Evolutionary conservation across 768 basidiomycete genomes (phyloP).

Genomic region (Leccinum fibrillosum): DNA sequence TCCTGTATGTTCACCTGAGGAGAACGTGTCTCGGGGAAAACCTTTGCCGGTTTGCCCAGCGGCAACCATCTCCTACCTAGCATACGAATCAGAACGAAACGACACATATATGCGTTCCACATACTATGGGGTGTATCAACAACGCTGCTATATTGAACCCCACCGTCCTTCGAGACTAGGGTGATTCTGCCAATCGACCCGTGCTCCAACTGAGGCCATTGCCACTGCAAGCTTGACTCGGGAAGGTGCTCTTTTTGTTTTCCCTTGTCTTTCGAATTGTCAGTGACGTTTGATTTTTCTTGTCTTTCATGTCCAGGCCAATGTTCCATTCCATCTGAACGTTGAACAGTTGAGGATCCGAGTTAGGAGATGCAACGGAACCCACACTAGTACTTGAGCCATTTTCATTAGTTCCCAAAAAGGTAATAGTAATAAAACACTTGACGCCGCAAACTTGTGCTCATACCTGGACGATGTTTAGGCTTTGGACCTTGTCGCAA

Average conservation of each 20-base stretch:
- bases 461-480: conserved; percentile 42
- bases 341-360: background rate
- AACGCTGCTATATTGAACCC: conserved; percentile 52
- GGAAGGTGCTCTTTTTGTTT: conserved; percentile 30
- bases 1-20: conserved; percentile 29
- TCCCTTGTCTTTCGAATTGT: conserved; percentile 17
- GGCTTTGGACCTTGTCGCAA: conserved; percentile 45
- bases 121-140: conserved; percentile 28
- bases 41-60: conserved; percentile 33
- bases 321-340: conserved; percentile 69
- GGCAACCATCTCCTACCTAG: conserved; percentile 33
- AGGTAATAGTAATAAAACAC: conserved; percentile 10
- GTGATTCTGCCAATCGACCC: conserved; percentile 57
- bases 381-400: conserved; percentile 9
- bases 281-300: conserved; percentile 20
- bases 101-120: background rate
- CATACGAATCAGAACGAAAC: conserved; percentile 5
- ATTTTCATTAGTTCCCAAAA: conserved; percentile 11
- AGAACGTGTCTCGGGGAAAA: conserved; percentile 60
- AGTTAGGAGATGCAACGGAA: conserved; percentile 22
- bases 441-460: conserved; percentile 4
- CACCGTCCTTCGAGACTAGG: conserved; percentile 42
- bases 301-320: conserved; percentile 59
- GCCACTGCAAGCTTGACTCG: conserved; percentile 25
- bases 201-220: conserved; percentile 54